A percentile compares a stretch with the other conserved stretches of the same genome.
Conservation (phyloP, 1,284 basidiomycete species). For the Heterobasidion parviporum region DNA sequence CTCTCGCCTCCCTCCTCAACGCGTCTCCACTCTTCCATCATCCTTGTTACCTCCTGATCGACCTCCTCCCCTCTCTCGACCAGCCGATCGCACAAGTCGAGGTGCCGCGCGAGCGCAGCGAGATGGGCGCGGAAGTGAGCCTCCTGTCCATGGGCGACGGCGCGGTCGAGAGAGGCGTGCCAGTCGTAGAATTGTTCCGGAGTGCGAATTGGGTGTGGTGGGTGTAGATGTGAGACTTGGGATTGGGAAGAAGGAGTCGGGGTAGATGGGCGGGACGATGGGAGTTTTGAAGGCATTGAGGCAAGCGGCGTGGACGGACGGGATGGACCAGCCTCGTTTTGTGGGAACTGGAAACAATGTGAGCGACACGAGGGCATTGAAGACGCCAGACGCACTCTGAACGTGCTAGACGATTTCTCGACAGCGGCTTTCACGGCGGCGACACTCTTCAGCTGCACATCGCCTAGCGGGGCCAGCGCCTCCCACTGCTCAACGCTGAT, state of each 20-base stretch:
- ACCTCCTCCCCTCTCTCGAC: conserved; percentile 64
- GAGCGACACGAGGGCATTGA: not conserved
- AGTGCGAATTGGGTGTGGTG: conserved; percentile 69
- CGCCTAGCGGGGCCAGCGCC: conserved; percentile 63
- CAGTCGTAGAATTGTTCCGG: conserved; percentile 94
- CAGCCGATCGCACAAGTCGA: conserved; percentile 69
- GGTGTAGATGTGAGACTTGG: conserved; percentile 30
- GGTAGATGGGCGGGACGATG: conserved; percentile 6
- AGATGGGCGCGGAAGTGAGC: conserved; percentile 83
- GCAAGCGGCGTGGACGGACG: conserved; percentile 21
- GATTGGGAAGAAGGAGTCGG: conserved; percentile 26
- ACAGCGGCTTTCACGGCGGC: conserved; percentile 53
- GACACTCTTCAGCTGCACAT: conserved; percentile 64
- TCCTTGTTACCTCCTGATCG: conserved; percentile 65
- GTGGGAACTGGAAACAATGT: conserved; percentile 1
- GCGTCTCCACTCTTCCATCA: conserved; percentile 75
- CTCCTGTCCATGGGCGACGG: conserved; percentile 87
- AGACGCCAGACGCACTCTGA: conserved; percentile 46
- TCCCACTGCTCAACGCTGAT: conserved; percentile 87
- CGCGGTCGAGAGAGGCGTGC: conserved; percentile 80
- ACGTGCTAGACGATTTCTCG: conserved; percentile 55
- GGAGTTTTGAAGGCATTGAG: no score
- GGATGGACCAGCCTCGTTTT: conserved; percentile 17
- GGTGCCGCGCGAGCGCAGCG: conserved; percentile 61
- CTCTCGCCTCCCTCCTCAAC: conserved; percentile 86